Evolutionary conservation across 371 early-diverging fungal species (phyloP), one percentile per base, ranked within the genome.

Genomic region (Mortierella sp.): DNA sequence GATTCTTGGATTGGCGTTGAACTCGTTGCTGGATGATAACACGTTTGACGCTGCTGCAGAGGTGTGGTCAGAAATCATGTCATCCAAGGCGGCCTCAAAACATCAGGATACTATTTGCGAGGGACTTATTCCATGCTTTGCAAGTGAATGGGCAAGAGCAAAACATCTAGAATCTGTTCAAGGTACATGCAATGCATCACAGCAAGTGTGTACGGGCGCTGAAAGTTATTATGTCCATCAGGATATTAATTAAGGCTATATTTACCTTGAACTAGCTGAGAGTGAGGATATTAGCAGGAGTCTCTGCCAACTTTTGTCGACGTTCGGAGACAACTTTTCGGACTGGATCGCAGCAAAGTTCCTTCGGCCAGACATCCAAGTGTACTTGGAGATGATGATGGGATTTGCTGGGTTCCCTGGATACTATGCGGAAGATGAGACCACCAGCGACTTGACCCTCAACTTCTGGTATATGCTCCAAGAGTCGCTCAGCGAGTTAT

Each of bases 381-480:
- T 87, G 6, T 89, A 92, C 21, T 79, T 95, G 83, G 88, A 91
- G 68, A 93, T 95, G 92, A 90, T 94, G 79, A 88, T 96, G 82
- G 93, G 91, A 43, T 89, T 94, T 76, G 94, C 94, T 7, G 93
- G 90, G 48, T 96, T 92, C 73, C 92, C 93, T 18, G 96, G 96
- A 0, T 90, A 93, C 75, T 94, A 91, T 60, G 95, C 93, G 18
- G 89, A 90, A 24, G 95, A 95, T 77, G 95, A 96, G 85, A 93
- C 93, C 74, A 78, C 94, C 71, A 92, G 94, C 72, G 96, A 94
- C 44, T 89, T 93, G 65, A 91, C 95, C 3, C 90, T 96, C 41
- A 92, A 93, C 75, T 93, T 95, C 74, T 96, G 96, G 96, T 94
- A 92, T 58, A 83, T 92, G 60, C 81, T 95, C 41, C 95, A 96